Percentiles rank a stretch among this genome's conserved stretches.
phyloP scores from a whole-genome alignment of 139 green algal species.

The Picochlorum sp. region DNA sequence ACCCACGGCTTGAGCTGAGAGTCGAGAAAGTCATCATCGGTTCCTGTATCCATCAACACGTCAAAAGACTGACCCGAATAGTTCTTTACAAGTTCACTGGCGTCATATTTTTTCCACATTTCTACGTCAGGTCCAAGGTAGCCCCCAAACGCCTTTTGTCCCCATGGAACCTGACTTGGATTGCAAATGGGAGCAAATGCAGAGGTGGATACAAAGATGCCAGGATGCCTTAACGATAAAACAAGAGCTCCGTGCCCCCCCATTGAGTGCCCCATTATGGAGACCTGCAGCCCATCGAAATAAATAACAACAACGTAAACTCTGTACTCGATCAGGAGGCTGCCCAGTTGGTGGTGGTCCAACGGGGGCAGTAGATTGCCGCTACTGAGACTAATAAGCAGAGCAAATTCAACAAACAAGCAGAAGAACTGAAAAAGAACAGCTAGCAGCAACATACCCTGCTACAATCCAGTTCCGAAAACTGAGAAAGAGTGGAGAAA shows the following conservation, averaged over 20 bases:
- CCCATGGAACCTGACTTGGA: constrained; percentile 76
- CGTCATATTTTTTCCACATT: constrained; percentile 75
- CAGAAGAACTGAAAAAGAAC: background rate
- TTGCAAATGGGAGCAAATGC: constrained; percentile 92
- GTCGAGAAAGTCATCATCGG: constrained; percentile 70
- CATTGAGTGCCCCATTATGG: constrained; percentile 80
- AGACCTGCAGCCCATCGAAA: too few species aligned
- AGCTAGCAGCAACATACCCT: too few species aligned
- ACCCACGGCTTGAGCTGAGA: constrained; percentile 67
- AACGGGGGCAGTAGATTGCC: background rate
- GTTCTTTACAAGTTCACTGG: constrained; percentile 56
- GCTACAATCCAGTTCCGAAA: constrained; percentile 34
- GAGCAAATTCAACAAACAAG: background rate
- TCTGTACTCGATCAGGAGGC: too few species aligned
- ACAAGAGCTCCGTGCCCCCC: constrained; percentile 84
- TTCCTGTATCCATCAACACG: constrained; percentile 33
- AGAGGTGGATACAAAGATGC: constrained; percentile 61
- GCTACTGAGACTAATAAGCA: background rate
- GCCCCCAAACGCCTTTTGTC: constrained; percentile 75
- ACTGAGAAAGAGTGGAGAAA: constrained; percentile 27
- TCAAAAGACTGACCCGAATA: constrained; percentile 40
- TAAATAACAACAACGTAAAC: constrained; percentile 3
- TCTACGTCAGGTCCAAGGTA: constrained; percentile 71
- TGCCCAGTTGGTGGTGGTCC: too few species aligned
- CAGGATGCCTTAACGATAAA: constrained; percentile 73